Base-by-base conservation (phyloP, 306 rosid species). In the Malus sieversii region DNA sequence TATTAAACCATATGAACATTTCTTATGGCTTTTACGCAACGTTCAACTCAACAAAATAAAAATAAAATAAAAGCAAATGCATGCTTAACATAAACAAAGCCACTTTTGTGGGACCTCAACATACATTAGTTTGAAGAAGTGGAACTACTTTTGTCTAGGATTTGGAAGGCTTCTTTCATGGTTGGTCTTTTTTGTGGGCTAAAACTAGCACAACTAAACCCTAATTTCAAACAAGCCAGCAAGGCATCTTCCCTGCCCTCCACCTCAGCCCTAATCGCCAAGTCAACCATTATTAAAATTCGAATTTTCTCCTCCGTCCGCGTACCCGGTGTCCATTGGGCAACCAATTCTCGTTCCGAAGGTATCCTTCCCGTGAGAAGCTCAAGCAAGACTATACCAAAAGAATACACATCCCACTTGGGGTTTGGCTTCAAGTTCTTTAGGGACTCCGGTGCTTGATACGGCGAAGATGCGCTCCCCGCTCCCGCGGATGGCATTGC, bases 371-470 rank as follows among this genome's bases (percentile, higher is more conserved):
- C 97, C 0, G 82, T 87, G 22, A 95, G 78, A 75, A 95, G 83
- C 89, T 95, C 97, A 48, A 95, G 79, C 80, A 95, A 55, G 13
- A 95, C 69, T n/a, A 95, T 33, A 2, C 98, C 99, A 77, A 90
- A 95, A 4, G 99, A 90, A 66, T 92, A 92, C 86, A 90, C 97
- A 19, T 95, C 99, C 97, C 90, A 85, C 76, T 88, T 92, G 45
- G 88, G 64, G 61, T 66, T 92, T 16, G 97, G 82, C 71, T 88
- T 89, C 11, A 83, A 44, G 79, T 80, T 89, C 77, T 86, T 84
- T 25, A 86, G 70, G 3, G 93, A 90, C 69, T 95, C 99, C 0
- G 97, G 99, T 5, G 99, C 93, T 71, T 89, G 92, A 57, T 92
- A 92, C 0, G 86, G 82, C 65, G 83, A 74, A 23, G 35, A 71